Evolutionary conservation across 1,284 basidiomycete genomes (phyloP).

Genomic region (Trametes hirsuta): DNA sequence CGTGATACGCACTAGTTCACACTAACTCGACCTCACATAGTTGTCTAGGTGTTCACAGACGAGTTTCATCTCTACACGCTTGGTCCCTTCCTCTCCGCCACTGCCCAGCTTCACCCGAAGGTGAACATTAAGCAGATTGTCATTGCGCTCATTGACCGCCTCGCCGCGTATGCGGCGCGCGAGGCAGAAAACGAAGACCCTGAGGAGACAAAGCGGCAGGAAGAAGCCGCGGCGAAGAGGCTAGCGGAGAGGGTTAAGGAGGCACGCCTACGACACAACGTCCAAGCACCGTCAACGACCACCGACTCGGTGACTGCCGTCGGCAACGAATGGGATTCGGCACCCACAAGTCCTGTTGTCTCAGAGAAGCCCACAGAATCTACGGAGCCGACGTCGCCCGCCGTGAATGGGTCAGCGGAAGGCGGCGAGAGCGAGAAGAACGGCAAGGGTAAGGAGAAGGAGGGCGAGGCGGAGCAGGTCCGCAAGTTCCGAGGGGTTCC

Average conservation of each 20-base stretch:
- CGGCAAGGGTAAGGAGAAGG: conserved; percentile 54
- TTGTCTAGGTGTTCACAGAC: conserved; percentile 85
- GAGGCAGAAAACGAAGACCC: conserved; percentile 94
- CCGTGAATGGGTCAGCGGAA: conserved; percentile 31
- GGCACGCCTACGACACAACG: conserved; percentile 62
- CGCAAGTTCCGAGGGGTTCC: conserved; percentile 92
- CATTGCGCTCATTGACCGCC: conserved; percentile 93
- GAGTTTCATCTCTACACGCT: conserved; percentile 95
- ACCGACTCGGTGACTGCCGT: conserved; percentile 25
- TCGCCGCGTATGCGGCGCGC: conserved; percentile 91
- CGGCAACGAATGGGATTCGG: conserved; percentile 36
- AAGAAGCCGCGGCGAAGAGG: conserved; percentile 86
- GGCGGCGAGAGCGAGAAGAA: conserved; percentile 41
- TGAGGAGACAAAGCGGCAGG: conserved; percentile 87
- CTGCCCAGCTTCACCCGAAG: conserved; percentile 91
- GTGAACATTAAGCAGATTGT: conserved; percentile 98
- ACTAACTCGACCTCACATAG: background rate
- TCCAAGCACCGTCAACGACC: conserved; percentile 20
- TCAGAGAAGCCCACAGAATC: conserved; percentile 23
- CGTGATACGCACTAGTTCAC: background rate
- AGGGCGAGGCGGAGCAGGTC: conserved; percentile 41
- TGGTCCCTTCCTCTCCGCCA: conserved; percentile 90
- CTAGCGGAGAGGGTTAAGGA: conserved; percentile 87
- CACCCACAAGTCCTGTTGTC: conserved; percentile 32
- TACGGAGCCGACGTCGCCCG: conserved; percentile 2